These are phyloP conservation scores for Fulvia fulva DNA, from an alignment of 2,329 filamentous ascomycete genomes.

Conservation along the genomic window DNA sequence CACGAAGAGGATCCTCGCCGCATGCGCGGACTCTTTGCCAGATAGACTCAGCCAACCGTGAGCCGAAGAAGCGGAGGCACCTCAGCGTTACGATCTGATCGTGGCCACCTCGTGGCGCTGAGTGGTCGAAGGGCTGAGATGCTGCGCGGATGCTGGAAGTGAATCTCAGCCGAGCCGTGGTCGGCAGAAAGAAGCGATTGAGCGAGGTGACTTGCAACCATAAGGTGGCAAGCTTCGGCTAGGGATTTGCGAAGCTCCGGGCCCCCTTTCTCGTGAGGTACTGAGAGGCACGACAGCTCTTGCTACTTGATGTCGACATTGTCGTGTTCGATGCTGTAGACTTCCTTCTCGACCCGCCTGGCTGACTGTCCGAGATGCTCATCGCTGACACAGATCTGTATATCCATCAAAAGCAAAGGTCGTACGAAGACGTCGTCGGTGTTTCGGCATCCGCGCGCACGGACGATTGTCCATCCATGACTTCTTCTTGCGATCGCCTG, in stretches of 20 bases:
- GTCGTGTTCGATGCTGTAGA: too few relatives aligned
- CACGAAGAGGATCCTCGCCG: neutral
- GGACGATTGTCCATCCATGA: neutral
- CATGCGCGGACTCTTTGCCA: neutral
- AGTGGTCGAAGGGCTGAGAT: neutral
- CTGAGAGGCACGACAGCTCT: too few relatives aligned
- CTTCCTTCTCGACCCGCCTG: too few relatives aligned
- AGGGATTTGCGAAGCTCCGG: neutral
- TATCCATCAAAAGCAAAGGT: too few relatives aligned
- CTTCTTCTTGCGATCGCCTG: neutral
- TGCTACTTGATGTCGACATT: too few relatives aligned
- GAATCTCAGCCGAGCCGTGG: neutral
- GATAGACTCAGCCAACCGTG: neutral
- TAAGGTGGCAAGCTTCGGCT: neutral
- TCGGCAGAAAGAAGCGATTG: neutral
- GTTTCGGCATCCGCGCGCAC: neutral
- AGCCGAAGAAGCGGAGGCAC: neutral
- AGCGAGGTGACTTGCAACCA: neutral
- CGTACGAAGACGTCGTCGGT: neutral
- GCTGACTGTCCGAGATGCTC: too few relatives aligned
- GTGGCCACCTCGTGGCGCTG: neutral
- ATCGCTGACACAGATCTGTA: too few relatives aligned
- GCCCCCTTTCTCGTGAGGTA: neutral
- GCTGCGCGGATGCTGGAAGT: neutral
- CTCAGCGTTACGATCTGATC: neutral